Evolutionary conservation across 352 stramenopile genomes (phyloP).

Genomic region (Plasmopara muralis): DNA sequence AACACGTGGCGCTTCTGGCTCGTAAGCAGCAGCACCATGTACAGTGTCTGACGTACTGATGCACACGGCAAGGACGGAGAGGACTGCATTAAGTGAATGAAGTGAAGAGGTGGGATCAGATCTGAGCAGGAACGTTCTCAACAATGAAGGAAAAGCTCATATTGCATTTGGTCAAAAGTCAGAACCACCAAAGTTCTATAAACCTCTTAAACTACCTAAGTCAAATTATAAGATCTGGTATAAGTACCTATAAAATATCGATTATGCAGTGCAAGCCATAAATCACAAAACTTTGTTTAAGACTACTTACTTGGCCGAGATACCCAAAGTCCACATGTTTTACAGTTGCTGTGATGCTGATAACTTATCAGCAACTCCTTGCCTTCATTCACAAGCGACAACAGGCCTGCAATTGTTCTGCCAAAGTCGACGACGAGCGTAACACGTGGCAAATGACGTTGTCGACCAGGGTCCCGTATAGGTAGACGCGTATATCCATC

Average conservation of each 20-base stretch:
- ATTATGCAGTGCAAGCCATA: too few species aligned
- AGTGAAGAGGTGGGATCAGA: slow-evolving; percentile 12
- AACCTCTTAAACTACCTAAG: too few species aligned
- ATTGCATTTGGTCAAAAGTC: slow-evolving; percentile 1
- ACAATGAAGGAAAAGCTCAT: slow-evolving; percentile 8
- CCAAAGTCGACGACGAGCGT: slow-evolving; percentile 58
- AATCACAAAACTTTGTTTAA: too few species aligned
- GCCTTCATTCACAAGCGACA: slow-evolving; percentile 32
- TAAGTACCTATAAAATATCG: too few species aligned
- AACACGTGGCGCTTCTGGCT: slow-evolving; percentile 21
- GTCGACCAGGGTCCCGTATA: slow-evolving; percentile 58
- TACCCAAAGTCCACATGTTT: too few species aligned
- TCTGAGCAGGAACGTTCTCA: slow-evolving; percentile 15
- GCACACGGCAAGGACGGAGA: slow-evolving; percentile 4
- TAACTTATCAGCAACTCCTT: background rate
- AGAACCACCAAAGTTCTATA: too few species aligned
- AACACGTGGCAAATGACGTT: slow-evolving; percentile 17
- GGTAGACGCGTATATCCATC: slow-evolving; percentile 61
- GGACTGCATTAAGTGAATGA: slow-evolving; percentile 10
- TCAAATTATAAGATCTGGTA: too few species aligned
- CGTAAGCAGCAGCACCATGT: slow-evolving; percentile 25
- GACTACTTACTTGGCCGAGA: too few species aligned
- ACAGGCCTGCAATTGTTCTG: slow-evolving; percentile 60
- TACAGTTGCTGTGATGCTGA: too few species aligned
- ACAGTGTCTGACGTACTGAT: slow-evolving; percentile 21